Conservation (phyloP, 2,329 filamentous ascomycete genomes). For the Didymosphaeria variabile region DNA sequence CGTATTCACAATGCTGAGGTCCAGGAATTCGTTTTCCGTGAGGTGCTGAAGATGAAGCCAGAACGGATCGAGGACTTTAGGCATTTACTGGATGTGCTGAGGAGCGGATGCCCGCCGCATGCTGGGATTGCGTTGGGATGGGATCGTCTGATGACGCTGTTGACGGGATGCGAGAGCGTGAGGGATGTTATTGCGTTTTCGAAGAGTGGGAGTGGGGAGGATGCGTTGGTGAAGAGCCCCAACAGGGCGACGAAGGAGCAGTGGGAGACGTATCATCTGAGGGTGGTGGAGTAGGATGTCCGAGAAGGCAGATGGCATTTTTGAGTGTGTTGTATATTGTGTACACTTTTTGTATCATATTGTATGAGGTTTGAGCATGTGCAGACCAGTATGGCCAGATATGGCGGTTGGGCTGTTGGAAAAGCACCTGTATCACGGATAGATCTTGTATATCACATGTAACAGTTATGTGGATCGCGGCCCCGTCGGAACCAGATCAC, state of each 20-base stretch:
- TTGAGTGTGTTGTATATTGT: neutral
- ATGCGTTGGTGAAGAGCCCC: constrained; percentile 82
- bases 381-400: neutral
- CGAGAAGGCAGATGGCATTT: no score
- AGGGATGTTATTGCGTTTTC: constrained; percentile 97
- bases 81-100: constrained; percentile 83
- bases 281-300: constrained; percentile 27
- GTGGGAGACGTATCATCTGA: constrained; percentile 67
- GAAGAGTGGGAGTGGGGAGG: constrained; percentile 90
- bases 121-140: constrained; percentile 94
- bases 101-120: constrained; percentile 90
- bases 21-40: constrained; percentile 84
- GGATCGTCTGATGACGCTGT: constrained; percentile 82
- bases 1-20: constrained; percentile 87
- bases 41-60: constrained; percentile 80
- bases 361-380: neutral
- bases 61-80: constrained; percentile 80
- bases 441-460: neutral
- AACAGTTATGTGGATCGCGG: neutral
- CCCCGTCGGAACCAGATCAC: neutral
- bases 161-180: constrained; percentile 80
- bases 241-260: constrained; percentile 70
- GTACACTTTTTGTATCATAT: constrained; percentile 7
- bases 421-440: neutral
- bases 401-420: neutral